Conservation (phyloP, 2,329 filamentous ascomycete genomes). For the Xylaria sp. region DNA sequence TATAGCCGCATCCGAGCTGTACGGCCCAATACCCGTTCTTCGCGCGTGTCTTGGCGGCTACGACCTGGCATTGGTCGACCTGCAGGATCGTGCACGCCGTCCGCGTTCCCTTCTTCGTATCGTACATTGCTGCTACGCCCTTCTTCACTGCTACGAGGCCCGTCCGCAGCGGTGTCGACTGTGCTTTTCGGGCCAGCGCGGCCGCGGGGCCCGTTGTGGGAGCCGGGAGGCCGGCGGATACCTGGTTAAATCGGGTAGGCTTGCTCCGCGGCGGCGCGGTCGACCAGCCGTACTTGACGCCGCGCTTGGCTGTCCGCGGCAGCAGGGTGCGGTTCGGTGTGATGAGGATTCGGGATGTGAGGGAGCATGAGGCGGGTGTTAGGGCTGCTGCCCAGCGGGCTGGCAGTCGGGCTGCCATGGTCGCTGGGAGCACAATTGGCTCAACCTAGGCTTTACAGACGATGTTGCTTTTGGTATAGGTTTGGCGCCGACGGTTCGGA, state of each 20-base stretch:
- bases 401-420: slow-evolving; percentile 60
- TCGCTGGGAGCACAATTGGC: slow-evolving; percentile 44
- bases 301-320: slow-evolving; percentile 59
- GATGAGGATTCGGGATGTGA: slow-evolving; percentile 48
- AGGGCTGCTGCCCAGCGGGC: slow-evolving; percentile 58
- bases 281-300: slow-evolving; percentile 70
- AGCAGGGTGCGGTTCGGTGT: slow-evolving; percentile 55
- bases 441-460: slow-evolving; percentile 7
- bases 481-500: slow-evolving; percentile 14
- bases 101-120: slow-evolving; percentile 75
- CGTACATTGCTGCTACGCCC: slow-evolving; percentile 94
- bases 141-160: slow-evolving; percentile 90
- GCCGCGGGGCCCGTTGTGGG: slow-evolving; percentile 69
- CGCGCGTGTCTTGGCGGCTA: slow-evolving; percentile 83
- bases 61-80: slow-evolving; percentile 89
- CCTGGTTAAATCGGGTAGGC: slow-evolving; percentile 71
- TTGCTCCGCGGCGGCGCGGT: slow-evolving; percentile 64
- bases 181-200: slow-evolving; percentile 67
- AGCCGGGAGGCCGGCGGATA: slow-evolving; percentile 64
- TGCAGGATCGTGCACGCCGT: slow-evolving; percentile 92
- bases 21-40: slow-evolving; percentile 94
- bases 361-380: slow-evolving; percentile 45
- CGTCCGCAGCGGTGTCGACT: slow-evolving; percentile 73
- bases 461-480: background rate
- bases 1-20: slow-evolving; percentile 83